phyloP scores from a whole-genome alignment of 202 grass and related monocot genomes.

The Musa balbisiana region DNA sequence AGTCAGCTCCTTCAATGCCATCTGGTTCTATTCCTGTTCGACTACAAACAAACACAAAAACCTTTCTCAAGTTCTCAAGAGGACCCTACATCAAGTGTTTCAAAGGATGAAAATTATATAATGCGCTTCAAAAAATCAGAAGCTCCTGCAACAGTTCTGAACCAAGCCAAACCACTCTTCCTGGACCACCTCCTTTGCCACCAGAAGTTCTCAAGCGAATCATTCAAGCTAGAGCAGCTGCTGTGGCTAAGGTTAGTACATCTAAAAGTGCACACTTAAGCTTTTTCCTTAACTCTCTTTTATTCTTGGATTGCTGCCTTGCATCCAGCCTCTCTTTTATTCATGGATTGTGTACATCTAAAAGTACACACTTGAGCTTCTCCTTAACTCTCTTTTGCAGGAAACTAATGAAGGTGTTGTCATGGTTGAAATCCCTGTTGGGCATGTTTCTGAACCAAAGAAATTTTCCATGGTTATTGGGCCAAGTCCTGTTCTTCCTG shows the following conservation, averaged over 20 bases:
- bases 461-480: not conserved
- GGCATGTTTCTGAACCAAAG: not conserved
- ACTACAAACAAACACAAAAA: not conserved
- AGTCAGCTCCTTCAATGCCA: not conserved
- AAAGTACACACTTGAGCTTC: not conserved
- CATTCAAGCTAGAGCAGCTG: not conserved
- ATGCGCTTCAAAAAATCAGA: not conserved
- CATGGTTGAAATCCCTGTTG: not conserved
- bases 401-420: not conserved
- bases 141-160: not conserved
- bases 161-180: not conserved
- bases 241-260: constrained; percentile 2
- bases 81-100: not conserved
- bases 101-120: not conserved
- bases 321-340: too few species aligned
- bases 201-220: constrained; percentile 11
- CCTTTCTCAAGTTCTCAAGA: not conserved
- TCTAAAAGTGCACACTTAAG: not conserved
- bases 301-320: too few species aligned
- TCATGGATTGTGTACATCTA: not conserved
- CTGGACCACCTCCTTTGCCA: constrained; percentile 14
- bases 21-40: not conserved
- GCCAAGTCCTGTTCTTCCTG: not conserved
- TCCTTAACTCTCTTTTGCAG: not conserved
- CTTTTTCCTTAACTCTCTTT: not conserved